These are phyloP conservation scores for Pinus taeda DNA, from an alignment of 75 land plant genomes.

Conservation along the genomic window DNA sequence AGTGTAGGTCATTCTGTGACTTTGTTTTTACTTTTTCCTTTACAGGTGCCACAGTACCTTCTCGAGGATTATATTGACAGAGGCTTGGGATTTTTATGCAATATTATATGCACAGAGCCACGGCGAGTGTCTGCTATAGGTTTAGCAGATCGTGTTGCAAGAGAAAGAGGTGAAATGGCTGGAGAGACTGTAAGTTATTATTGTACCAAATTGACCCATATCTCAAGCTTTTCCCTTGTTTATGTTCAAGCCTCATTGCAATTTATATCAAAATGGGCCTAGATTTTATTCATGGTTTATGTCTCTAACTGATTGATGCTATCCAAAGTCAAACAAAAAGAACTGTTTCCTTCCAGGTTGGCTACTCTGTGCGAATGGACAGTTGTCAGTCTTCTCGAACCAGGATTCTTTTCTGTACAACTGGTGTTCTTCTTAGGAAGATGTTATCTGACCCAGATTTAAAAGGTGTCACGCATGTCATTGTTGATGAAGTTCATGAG, in stretches of 20 bases:
- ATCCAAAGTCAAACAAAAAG: background rate
- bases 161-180: conserved; percentile 81
- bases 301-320: background rate
- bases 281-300: background rate
- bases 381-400: conserved; percentile 31
- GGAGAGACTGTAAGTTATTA: conserved; percentile 76
- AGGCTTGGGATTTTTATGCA: conserved; percentile 28
- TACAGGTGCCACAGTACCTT: conserved; percentile 35
- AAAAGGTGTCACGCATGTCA: conserved; percentile 32
- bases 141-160: conserved; percentile 93
- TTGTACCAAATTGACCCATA: background rate
- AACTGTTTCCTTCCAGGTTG: conserved; percentile 11
- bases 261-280: background rate
- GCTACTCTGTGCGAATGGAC: conserved; percentile 32
- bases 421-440: conserved; percentile 32
- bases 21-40: background rate
- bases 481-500: conserved; percentile 48
- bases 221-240: background rate
- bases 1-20: background rate
- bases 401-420: conserved; percentile 44
- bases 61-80: conserved; percentile 27
- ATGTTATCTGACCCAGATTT: conserved; percentile 21
- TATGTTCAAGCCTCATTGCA: background rate
- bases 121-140: conserved; percentile 49
- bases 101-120: conserved; percentile 37